phyloP scores from a whole-genome alignment of 345 rosid species.

The Corymbia maculata region DNA sequence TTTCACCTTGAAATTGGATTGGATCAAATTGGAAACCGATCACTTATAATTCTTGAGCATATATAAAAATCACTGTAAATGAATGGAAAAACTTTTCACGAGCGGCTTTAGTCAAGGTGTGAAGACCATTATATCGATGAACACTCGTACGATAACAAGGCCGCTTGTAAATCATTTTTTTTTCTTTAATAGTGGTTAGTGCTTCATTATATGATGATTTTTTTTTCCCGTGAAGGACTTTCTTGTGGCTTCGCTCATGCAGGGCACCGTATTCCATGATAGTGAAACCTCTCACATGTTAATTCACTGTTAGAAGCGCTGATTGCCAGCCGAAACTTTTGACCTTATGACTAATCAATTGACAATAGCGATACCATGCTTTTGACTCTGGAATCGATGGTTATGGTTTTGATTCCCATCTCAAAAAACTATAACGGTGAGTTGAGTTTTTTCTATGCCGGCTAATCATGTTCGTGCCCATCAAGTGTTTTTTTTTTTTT shows the following conservation, averaged over 20 bases:
- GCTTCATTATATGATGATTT: background rate
- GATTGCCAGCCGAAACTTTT: too few species aligned
- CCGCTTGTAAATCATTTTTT: background rate
- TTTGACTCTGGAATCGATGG: background rate
- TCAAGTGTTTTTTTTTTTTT: too few species aligned
- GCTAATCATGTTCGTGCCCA: background rate
- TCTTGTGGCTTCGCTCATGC: background rate
- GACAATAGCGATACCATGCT: too few species aligned
- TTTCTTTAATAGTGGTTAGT: background rate
- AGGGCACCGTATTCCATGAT: background rate
- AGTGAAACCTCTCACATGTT: background rate
- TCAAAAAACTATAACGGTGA: background rate
- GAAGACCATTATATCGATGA: background rate
- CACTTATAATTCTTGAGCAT: too few species aligned
- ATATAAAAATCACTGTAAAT: background rate
- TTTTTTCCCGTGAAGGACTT: background rate
- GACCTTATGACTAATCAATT: too few species aligned
- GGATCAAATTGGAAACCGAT: too few species aligned
- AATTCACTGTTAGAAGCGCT: background rate
- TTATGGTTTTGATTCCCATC: background rate
- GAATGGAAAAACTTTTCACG: too few species aligned
- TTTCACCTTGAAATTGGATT: too few species aligned
- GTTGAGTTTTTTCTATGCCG: background rate
- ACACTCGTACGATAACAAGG: background rate
- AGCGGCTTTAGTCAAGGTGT: background rate